A percentile compares a stretch with the other conserved stretches of the same genome.
Conservation (phyloP, 192 early-diverging fungal species). For the Cetraspora pellucida region DNA sequence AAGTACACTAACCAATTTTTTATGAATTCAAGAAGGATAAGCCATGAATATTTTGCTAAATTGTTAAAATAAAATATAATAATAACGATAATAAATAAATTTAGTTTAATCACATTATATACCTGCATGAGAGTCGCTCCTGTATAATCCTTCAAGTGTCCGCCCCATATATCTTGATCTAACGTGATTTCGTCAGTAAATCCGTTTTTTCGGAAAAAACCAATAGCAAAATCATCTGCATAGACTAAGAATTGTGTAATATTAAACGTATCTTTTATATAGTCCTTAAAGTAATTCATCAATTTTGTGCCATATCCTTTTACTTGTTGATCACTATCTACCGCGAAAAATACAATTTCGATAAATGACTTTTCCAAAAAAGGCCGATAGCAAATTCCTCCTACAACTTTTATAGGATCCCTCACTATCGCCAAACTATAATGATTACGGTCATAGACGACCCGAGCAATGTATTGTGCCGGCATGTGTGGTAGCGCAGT, state of each 20-base stretch:
- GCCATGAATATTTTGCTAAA: background rate
- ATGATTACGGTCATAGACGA: conserved; percentile 96
- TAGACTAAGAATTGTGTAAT: conserved; percentile 93
- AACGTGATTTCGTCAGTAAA: conserved; percentile 97
- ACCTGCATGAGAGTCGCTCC: conserved; percentile 97
- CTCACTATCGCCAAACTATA: conserved; percentile 77
- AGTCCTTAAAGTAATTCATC: conserved; percentile 96
- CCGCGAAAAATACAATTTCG: conserved; percentile 99
- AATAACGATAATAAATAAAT: conserved; percentile 17
- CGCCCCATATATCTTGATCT: conserved; percentile 92
- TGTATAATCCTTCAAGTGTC: conserved; percentile 99
- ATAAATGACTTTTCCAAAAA: conserved; percentile 89
- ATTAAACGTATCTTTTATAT: conserved; percentile 72
- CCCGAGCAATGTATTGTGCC: conserved; percentile 93
- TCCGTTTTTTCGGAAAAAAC: conserved; percentile 99
- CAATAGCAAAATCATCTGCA: conserved; percentile 98
- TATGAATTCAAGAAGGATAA: background rate
- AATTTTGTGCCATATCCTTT: conserved; percentile 96
- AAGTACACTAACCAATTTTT: conserved; percentile 72
- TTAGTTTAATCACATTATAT: background rate
- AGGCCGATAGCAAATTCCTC: conserved; percentile 93
- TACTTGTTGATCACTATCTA: conserved; percentile 88
- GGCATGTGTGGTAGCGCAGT: conserved; percentile 99
- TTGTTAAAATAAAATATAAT: conserved; percentile 27
- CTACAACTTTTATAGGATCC: conserved; percentile 70